Percentiles rank a stretch among this genome's conserved stretches.
phyloP scores from a whole-genome alignment of 2,329 filamentous ascomycete species.

The Claviceps sp. region DNA sequence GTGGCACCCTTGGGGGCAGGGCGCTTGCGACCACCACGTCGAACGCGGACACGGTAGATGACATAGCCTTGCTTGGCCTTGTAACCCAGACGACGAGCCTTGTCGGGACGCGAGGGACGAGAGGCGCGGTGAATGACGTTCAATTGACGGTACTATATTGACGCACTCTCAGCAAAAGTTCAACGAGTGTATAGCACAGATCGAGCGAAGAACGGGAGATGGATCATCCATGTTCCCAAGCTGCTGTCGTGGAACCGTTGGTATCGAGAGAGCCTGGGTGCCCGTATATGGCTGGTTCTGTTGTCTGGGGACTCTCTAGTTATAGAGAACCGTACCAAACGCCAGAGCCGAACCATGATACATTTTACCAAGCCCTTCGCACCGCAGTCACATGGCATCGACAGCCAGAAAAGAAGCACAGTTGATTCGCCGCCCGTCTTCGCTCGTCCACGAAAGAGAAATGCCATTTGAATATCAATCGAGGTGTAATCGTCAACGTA shows the following conservation, averaged over 20 bases:
- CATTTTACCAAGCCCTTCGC: neutral
- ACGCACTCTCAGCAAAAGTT: constrained; percentile 99
- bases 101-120: constrained; percentile 95
- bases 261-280: neutral
- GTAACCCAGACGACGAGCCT: constrained; percentile 99
- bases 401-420: constrained; percentile 8
- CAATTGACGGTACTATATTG: constrained; percentile 97
- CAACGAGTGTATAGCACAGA: constrained; percentile 93
- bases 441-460: constrained; percentile 20
- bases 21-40: constrained; percentile 97
- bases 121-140: constrained; percentile 99
- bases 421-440: constrained; percentile 5
- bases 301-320: too few relatives aligned
- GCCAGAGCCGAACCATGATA: neutral
- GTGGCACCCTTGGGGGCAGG: constrained; percentile 96
- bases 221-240: neutral
- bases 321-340: too few relatives aligned
- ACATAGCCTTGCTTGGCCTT: constrained; percentile 99
- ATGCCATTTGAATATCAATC: constrained; percentile 12
- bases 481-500: constrained; percentile 43
- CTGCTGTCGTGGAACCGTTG: neutral
- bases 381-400: neutral
- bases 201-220: constrained; percentile 1
- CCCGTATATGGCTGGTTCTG: neutral
- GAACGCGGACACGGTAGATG: constrained; percentile 97